Percentiles rank a stretch among this genome's conserved stretches.
Conservation (phyloP, 257 asterid species). For the Solanum corneliomulleri region DNA sequence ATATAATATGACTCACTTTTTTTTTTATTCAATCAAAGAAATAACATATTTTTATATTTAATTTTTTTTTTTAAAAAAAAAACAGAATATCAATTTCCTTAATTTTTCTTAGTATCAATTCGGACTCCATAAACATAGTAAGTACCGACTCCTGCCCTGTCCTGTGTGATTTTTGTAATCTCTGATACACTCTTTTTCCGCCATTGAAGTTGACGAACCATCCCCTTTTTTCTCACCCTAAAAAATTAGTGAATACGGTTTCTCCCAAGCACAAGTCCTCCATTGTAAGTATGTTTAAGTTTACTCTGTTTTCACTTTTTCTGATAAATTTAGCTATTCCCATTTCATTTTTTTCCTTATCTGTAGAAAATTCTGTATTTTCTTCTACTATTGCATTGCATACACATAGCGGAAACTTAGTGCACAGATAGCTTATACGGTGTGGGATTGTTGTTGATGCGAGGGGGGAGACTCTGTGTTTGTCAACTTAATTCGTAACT, state of each 20-base stretch:
- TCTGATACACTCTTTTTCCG: neutral
- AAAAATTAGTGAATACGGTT: neutral
- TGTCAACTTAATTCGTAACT: neutral
- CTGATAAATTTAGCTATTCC: neutral
- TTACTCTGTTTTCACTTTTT: neutral
- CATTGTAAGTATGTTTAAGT: neutral
- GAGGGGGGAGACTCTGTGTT: neutral
- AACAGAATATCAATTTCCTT: too few relatives aligned
- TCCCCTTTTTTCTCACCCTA: neutral
- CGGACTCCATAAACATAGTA: neutral
- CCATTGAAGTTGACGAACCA: neutral
- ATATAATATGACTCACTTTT: too few relatives aligned
- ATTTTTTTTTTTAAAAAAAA: too few relatives aligned
- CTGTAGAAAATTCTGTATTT: neutral
- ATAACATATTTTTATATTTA: too few relatives aligned
- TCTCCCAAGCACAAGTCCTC: neutral
- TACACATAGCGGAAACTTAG: neutral
- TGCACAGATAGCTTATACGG: neutral
- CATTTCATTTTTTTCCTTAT: neutral
- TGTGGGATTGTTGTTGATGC: neutral
- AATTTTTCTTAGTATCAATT: too few relatives aligned
- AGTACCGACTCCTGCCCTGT: neutral
- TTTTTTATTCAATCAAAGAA: too few relatives aligned
- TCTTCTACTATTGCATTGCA: neutral
- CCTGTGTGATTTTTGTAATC: neutral